Base-by-base conservation (phyloP, 1,284 basidiomycete genomes). In the Meripilus lineatus region DNA sequence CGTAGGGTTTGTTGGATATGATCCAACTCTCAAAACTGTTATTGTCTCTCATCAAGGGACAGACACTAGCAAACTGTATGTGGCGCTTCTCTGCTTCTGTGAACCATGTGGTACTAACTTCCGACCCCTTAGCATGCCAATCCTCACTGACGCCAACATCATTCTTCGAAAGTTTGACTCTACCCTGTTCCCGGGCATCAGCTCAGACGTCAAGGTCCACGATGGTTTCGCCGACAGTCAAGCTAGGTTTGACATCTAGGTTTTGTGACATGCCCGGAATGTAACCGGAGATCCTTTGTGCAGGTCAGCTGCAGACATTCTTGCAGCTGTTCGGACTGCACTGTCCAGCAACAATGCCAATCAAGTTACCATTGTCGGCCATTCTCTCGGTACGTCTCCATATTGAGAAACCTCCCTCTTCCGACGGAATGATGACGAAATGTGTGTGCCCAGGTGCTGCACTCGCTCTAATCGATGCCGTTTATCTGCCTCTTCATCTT, bases 161-260 rank as follows among this genome's bases (percentile, higher is more conserved):
- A 51, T 67, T 48, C 52, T 74, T 33, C 54, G 49, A 2, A 53
- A 45, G 1, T 60, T 74, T 26, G 66, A 76, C 50, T 40, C 71
- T 0, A 59, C 62, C 0, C 63, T 83, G 10, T 87, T 87, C 66
- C 81, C 81, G 5, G 77, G 77, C 0, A 41, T 83, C 28, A 58
- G 67, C 30, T 61, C 67, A 0, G 54, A 58, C 7, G 67, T 84
- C 21, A 38, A 70, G 49, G 78, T 75, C 0, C 82, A 87, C 57
- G 55, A 56, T 10, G 81, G 83, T 14, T 87, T 85, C 59, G 64
- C 56, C 1, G 57, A 68, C 11, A 68, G 68, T 11, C 82, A 85
- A 24, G 67, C 75, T 2, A 58, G 63, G 81, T 82, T 50, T 38
- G 46, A 35, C 7, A 30, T n/a, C 10, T 30, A 43, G 32, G 37